Evolutionary conservation across 805 yeast species (phyloP).

Genomic region (Yamadazyma akitaensis): DNA sequence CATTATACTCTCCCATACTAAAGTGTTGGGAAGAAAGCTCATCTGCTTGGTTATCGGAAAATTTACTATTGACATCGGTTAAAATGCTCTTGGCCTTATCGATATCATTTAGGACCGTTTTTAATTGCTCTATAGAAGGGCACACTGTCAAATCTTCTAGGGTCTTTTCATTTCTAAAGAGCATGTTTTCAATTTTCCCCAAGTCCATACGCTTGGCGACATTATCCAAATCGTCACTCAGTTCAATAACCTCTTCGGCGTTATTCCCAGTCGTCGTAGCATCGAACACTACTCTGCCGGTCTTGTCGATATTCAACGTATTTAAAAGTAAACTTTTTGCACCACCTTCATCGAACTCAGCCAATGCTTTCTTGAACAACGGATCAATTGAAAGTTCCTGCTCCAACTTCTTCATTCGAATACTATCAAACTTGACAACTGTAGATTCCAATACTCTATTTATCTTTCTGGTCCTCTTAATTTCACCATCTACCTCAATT

Average conservation of each 20-base stretch:
- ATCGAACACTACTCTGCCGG: constrained; percentile 63
- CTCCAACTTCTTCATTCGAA: constrained; percentile 55
- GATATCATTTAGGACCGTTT: constrained; percentile 49
- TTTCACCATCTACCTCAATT: constrained; percentile 17
- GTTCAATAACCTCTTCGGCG: constrained; percentile 7
- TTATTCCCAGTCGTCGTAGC: constrained; percentile 41
- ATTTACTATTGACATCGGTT: constrained; percentile 38
- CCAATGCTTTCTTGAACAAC: constrained; percentile 66
- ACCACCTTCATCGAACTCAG: constrained; percentile 83
- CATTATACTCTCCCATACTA: constrained; percentile 11
- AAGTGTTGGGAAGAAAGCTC: constrained; percentile 10
- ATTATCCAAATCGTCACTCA: constrained; percentile 14
- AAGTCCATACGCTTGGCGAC: constrained; percentile 16
- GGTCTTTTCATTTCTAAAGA: constrained; percentile 19
- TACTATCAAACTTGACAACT: constrained; percentile 46
- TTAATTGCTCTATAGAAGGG: constrained; percentile 65
- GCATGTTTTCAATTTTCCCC: constrained; percentile 16
- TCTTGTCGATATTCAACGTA: constrained; percentile 51
- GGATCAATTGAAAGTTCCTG: constrained; percentile 70
- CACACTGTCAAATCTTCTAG: constrained; percentile 47
- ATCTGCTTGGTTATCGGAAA: constrained; percentile 13
- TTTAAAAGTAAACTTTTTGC: constrained; percentile 67
- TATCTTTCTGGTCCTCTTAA: constrained; percentile 24
- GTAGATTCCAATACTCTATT: constrained; percentile 44
- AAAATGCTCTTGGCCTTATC: constrained; percentile 46